A percentile compares a stretch with the other conserved stretches of the same genome.
Evolutionary conservation across 768 basidiomycete genomes (phyloP).

Genomic region (Lepiota brunneoincarnata): DNA sequence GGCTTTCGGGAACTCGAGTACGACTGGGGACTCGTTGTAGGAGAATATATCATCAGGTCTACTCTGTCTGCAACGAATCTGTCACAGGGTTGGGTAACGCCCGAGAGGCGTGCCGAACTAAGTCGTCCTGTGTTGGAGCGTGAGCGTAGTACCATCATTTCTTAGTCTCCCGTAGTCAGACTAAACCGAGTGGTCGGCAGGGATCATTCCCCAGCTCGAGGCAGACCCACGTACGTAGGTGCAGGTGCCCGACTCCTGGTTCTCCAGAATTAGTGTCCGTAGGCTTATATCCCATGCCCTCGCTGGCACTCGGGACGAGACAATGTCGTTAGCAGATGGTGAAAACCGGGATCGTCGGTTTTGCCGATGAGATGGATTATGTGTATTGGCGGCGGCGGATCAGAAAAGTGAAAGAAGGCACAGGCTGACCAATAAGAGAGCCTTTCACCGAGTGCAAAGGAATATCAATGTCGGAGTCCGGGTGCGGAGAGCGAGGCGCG

Average conservation of each 20-base stretch:
- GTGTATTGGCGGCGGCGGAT: conserved; percentile 63
- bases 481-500: no score
- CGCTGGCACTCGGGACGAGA: no score
- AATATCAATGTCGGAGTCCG: no score
- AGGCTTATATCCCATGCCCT: no score
- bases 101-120: conserved; percentile 97
- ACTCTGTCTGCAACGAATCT: conserved; percentile 44
- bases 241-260: not conserved
- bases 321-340: no score
- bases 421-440: not conserved
- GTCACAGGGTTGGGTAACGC: conserved; percentile 70
- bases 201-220: conserved; percentile 86
- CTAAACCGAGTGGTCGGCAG: conserved; percentile 90
- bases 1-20: conserved; percentile 33
- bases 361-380: conserved; percentile 44
- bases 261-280: not conserved
- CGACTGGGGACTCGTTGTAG: conserved; percentile 74
- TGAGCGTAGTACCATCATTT: conserved; percentile 81
- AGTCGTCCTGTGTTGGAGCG: conserved; percentile 75
- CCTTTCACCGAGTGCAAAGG: no score
- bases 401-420: conserved; percentile 14
- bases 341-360: no score
- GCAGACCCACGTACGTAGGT: conserved; percentile 89
- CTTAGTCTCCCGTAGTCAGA: conserved; percentile 72
- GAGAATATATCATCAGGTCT: conserved; percentile 91